phyloP scores from a whole-genome alignment of 73 alveolate species.

The Stentor coeruleus region DNA sequence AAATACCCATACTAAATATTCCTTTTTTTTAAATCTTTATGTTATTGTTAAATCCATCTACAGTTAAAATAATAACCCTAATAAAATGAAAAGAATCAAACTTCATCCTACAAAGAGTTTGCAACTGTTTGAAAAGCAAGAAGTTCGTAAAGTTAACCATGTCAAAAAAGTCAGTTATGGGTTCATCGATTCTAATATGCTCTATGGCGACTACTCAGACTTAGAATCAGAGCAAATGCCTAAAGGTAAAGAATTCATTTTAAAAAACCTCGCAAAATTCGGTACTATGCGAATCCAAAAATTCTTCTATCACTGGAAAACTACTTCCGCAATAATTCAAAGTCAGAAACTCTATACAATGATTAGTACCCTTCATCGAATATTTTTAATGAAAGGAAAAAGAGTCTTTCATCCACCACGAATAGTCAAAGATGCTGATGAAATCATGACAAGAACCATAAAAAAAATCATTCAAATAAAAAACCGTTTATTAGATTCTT shows the following conservation, averaged over 20 bases:
- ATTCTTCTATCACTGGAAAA: not conserved
- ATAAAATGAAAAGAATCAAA: no score
- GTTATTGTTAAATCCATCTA: no score
- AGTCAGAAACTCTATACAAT: not conserved
- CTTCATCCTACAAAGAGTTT: no score
- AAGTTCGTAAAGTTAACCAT: no score
- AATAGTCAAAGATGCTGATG: slow-evolving; percentile 21
- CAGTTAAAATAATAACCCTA: no score
- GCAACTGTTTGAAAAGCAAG: no score
- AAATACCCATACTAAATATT: no score
- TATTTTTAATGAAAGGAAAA: not conserved
- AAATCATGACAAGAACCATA: slow-evolving; percentile 21
- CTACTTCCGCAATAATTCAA: not conserved
- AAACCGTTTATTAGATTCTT: not conserved
- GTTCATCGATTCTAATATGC: not conserved
- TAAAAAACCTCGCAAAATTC: not conserved
- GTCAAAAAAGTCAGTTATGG: not conserved
- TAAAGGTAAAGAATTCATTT: not conserved
- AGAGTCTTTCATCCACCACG: slow-evolving; percentile 14
- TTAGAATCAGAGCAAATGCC: not conserved
- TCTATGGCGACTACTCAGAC: not conserved
- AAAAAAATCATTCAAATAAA: not conserved
- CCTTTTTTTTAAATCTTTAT: no score
- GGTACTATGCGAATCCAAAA: no score
- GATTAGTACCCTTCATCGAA: not conserved